phyloP scores from a whole-genome alignment of 148 eudicot species.

The Diospyros kaki region DNA sequence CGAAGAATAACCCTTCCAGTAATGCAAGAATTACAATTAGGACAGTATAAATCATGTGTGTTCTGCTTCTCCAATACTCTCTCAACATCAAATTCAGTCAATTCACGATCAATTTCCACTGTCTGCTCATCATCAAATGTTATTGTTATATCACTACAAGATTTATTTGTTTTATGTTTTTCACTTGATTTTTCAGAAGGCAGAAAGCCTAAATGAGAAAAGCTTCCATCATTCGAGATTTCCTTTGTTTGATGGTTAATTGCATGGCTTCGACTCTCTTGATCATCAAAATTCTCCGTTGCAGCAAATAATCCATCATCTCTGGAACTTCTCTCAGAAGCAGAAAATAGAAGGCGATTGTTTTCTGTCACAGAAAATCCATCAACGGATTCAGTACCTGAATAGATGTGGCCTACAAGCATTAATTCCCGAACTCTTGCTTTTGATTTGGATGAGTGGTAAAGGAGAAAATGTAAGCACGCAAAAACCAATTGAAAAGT shows the following conservation, averaged over 20 bases:
- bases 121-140: conserved; percentile 24
- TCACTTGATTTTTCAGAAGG: conserved; percentile 11
- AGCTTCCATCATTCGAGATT: conserved; percentile 19
- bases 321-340: conserved; percentile 12
- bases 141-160: conserved; percentile 19
- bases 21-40: conserved; percentile 80
- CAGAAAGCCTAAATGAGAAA: background rate
- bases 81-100: conserved; percentile 61
- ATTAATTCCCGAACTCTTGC: conserved; percentile 1
- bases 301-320: conserved; percentile 12
- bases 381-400: conserved; percentile 27
- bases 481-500: background rate
- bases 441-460: background rate
- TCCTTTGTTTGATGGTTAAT: conserved; percentile 9
- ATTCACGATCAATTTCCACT: conserved; percentile 30
- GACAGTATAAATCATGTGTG: conserved; percentile 80
- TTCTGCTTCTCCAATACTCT: conserved; percentile 59
- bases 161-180: conserved; percentile 5
- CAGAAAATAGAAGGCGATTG: background rate
- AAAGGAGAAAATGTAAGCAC: background rate
- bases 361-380: conserved; percentile 14
- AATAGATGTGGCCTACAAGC: conserved; percentile 12
- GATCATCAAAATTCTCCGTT: background rate
- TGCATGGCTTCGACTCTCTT: conserved; percentile 1
- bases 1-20: conserved; percentile 81